Evolutionary conservation across 139 green algal genomes (phyloP).

Genomic region (Ulvella scutata): DNA sequence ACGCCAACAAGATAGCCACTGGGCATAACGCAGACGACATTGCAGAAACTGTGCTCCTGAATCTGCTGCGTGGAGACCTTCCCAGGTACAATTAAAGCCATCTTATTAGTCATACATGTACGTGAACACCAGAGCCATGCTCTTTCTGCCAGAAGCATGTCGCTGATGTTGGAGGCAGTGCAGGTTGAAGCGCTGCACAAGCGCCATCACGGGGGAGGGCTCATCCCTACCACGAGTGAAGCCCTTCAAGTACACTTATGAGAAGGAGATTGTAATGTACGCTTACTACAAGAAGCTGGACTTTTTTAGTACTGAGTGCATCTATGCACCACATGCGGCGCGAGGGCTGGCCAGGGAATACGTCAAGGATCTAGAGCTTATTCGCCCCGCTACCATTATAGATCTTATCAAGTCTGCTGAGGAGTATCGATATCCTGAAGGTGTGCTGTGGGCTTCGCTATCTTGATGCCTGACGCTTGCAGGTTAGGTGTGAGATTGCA

Average conservation of each 20-base stretch:
- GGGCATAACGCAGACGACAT: constrained; percentile 96
- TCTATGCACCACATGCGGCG: constrained; percentile 88
- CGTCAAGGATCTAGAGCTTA: constrained; percentile 88
- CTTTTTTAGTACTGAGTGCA: constrained; percentile 95
- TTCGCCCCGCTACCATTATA: constrained; percentile 59
- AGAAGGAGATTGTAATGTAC: constrained; percentile 99
- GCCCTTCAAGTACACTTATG: constrained; percentile 89
- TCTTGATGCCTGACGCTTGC: not conserved
- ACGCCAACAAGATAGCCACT: constrained; percentile 57
- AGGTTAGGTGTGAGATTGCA: not conserved
- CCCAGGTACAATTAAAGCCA: constrained; percentile 27
- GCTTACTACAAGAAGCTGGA: constrained; percentile 96
- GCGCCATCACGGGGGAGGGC: constrained; percentile 67
- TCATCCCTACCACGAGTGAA: constrained; percentile 77
- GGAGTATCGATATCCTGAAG: constrained; percentile 26
- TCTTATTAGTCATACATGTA: too few relatives aligned
- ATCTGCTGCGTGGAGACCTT: constrained; percentile 82
- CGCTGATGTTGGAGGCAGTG: not conserved
- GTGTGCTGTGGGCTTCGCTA: not conserved
- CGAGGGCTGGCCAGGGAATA: constrained; percentile 81
- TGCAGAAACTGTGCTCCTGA: constrained; percentile 93
- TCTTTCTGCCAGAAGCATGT: not conserved
- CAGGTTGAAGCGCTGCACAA: constrained; percentile 66
- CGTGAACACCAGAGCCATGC: too few relatives aligned
- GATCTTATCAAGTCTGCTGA: constrained; percentile 76